Conservation (phyloP, 2,329 filamentous ascomycete genomes). For the Thermochaetoides dissita region DNA sequence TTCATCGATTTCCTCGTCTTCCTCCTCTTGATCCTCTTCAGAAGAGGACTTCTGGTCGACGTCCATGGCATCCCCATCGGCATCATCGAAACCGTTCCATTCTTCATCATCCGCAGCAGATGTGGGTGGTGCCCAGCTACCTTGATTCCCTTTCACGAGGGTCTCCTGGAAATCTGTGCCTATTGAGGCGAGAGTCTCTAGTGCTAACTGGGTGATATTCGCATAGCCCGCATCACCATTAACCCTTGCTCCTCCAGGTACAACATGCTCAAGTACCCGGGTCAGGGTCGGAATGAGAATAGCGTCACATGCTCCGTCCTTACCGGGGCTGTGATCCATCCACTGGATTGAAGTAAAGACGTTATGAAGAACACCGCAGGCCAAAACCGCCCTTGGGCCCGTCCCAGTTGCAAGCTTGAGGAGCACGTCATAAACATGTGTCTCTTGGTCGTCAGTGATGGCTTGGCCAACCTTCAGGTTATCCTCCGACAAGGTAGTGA, state of each 20-base stretch:
- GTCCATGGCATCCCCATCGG: constrained; percentile 24
- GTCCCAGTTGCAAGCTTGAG: constrained; percentile 29
- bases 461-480: constrained; percentile 38
- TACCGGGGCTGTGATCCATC: constrained; percentile 36
- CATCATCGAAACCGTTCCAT: constrained; percentile 25
- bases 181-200: constrained; percentile 52
- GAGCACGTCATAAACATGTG: constrained; percentile 35
- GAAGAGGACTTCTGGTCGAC: constrained; percentile 14
- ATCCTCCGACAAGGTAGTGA: constrained; percentile 47
- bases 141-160: constrained; percentile 29
- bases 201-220: constrained; percentile 38
- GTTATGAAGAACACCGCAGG: constrained; percentile 50
- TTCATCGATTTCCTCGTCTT: constrained; percentile 23
- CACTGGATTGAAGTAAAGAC: constrained; percentile 40
- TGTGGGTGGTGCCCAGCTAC: constrained; percentile 11
- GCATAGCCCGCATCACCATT: constrained; percentile 27
- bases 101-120: constrained; percentile 18
- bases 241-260: constrained; percentile 15
- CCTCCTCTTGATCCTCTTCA: constrained; percentile 22
- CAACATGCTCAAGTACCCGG: constrained; percentile 23
- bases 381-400: constrained; percentile 37
- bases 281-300: constrained; percentile 32
- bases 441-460: constrained; percentile 35
- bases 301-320: constrained; percentile 36
- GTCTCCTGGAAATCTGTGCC: constrained; percentile 43